These are phyloP conservation scores for Xylaria castorea DNA, from an alignment of 495 filamentous ascomycete species.

Conservation along the genomic window DNA sequence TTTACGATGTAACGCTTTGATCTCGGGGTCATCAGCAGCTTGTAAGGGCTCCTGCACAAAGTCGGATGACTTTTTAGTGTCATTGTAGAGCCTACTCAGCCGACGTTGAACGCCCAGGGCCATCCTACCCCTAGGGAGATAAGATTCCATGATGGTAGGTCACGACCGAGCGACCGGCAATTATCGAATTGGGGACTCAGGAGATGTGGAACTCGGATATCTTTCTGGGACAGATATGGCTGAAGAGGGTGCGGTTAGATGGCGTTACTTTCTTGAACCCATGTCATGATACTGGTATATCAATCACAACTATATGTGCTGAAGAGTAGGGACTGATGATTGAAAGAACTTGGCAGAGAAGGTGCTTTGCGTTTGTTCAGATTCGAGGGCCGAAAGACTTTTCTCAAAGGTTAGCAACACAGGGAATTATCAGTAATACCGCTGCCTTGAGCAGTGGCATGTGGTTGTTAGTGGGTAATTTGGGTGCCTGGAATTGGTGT, in stretches of 20 bases:
- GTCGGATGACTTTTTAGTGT: slow-evolving; percentile 88
- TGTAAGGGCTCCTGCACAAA: slow-evolving; percentile 76
- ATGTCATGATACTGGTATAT: slow-evolving; percentile 6
- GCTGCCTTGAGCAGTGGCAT: slow-evolving; percentile 26
- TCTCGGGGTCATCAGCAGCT: slow-evolving; percentile 60
- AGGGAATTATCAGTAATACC: slow-evolving; percentile 15
- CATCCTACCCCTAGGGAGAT: slow-evolving; percentile 53
- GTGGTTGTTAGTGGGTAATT: slow-evolving; percentile 21
- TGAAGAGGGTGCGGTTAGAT: background rate
- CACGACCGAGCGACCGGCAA: background rate
- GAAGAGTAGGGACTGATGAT: background rate
- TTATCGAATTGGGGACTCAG: background rate
- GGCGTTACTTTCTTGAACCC: background rate
- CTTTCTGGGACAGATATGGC: background rate
- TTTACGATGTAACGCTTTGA: slow-evolving; percentile 62
- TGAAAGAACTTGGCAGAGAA: background rate
- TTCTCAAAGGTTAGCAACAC: background rate
- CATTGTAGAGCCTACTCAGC: slow-evolving; percentile 87
- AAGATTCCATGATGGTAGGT: slow-evolving; percentile 51
- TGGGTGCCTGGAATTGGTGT: slow-evolving; percentile 23
- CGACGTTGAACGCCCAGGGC: slow-evolving; percentile 67
- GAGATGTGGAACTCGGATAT: slow-evolving; percentile 1
- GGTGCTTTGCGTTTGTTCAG: background rate
- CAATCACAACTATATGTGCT: background rate
- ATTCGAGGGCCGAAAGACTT: background rate